Conservation (phyloP, 2,329 filamentous ascomycete species). For the Thelonectria rubi region DNA sequence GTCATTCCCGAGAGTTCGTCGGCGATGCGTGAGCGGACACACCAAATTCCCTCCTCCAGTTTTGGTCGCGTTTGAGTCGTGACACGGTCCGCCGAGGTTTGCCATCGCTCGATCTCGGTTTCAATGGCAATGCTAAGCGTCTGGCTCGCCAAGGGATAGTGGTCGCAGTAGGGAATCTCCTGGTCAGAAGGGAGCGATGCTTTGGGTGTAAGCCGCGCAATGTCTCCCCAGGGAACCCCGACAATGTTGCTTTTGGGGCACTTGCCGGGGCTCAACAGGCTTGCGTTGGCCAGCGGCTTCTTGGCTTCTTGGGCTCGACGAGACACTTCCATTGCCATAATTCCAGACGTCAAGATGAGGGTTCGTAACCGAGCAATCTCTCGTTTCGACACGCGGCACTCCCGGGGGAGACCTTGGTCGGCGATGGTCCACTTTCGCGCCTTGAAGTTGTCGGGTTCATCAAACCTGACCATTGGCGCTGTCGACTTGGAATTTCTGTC, state of each 20-base stretch:
- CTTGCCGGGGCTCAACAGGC: constrained; percentile 34
- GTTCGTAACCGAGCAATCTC: constrained; percentile 83
- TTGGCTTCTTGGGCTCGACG: constrained; percentile 66
- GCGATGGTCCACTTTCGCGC: constrained; percentile 63
- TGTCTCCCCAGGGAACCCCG: constrained; percentile 52
- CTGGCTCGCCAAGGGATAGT: constrained; percentile 63
- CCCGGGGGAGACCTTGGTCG: constrained; percentile 52
- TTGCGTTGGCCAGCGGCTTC: constrained; percentile 45
- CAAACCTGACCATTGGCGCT: constrained; percentile 40
- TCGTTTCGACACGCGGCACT: constrained; percentile 62
- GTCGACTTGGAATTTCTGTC: constrained; percentile 45
- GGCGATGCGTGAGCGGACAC: constrained; percentile 56
- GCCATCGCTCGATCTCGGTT: constrained; percentile 63
- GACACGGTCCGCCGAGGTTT: constrained; percentile 67
- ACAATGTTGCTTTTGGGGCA: constrained; percentile 33
- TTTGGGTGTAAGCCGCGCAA: constrained; percentile 53
- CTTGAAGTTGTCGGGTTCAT: constrained; percentile 37
- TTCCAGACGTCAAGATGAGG: constrained; percentile 82
- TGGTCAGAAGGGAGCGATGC: constrained; percentile 45
- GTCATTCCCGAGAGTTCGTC: constrained; percentile 69
- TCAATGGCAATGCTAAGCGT: constrained; percentile 59
- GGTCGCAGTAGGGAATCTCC: constrained; percentile 52
- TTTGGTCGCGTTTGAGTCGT: constrained; percentile 63
- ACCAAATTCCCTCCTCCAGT: constrained; percentile 59
- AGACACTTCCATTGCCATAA: constrained; percentile 85